Evolutionary conservation across 2,329 filamentous ascomycete species (phyloP).

Genomic region (Talaromyces sp.): DNA sequence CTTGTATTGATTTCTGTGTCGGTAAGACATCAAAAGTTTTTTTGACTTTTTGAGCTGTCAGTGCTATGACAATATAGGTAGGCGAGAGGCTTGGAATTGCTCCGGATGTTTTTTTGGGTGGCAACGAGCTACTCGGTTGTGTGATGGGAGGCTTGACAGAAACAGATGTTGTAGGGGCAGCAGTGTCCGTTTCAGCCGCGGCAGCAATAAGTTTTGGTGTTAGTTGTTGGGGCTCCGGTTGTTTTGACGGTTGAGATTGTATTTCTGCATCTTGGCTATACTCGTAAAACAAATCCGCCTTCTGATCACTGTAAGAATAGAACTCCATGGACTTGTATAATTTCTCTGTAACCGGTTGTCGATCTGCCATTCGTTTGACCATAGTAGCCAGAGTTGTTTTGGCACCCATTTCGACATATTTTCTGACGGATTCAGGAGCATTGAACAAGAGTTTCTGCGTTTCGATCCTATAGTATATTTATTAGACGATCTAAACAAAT

Average conservation of each 20-base stretch:
- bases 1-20: constrained; percentile 6
- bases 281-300: constrained; percentile 94
- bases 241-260: background rate
- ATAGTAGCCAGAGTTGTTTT: constrained; percentile 6
- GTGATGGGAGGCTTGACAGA: background rate
- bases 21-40: constrained; percentile 1
- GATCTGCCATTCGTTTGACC: constrained; percentile 9
- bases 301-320: constrained; percentile 91
- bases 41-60: constrained; percentile 6
- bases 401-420: constrained; percentile 92
- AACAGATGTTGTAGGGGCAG: background rate
- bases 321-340: constrained; percentile 73
- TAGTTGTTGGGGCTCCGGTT: background rate
- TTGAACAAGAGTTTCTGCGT: constrained; percentile 95
- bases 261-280: constrained; percentile 44
- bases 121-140: too few relatives aligned
- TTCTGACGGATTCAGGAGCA: constrained; percentile 92
- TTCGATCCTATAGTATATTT: constrained; percentile 63
- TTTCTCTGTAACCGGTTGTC: background rate
- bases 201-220: background rate
- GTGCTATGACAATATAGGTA: constrained; percentile 2
- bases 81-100: background rate
- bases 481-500: background rate
- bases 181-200: background rate
- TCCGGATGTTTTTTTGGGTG: background rate